Conservation (phyloP, 2,329 filamentous ascomycete species). For the Ceratocystis papillata region DNA sequence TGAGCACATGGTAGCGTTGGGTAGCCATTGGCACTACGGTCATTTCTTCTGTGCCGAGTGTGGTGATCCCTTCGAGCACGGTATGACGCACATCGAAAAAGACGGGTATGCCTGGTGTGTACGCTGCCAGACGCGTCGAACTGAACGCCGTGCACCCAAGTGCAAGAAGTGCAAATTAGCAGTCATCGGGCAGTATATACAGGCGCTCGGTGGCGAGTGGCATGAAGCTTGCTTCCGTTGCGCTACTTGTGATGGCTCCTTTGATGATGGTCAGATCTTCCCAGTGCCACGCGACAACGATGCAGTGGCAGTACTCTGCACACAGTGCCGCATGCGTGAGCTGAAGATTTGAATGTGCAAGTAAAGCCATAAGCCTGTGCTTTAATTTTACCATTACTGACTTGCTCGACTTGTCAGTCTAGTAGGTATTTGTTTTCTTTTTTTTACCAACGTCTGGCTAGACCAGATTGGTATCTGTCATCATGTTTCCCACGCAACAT, state of each 20-base stretch:
- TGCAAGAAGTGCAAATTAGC: slow-evolving; percentile 75
- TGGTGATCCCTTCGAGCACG: slow-evolving; percentile 77
- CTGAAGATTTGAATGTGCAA: slow-evolving; percentile 40
- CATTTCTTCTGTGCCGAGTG: slow-evolving; percentile 99
- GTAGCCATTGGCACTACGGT: slow-evolving; percentile 90
- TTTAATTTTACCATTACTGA: not conserved
- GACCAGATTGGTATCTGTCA: not conserved
- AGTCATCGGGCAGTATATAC: slow-evolving; percentile 81
- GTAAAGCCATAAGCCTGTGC: not conserved
- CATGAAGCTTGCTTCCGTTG: slow-evolving; percentile 88
- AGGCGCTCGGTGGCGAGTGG: slow-evolving; percentile 85
- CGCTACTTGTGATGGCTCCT: slow-evolving; percentile 47
- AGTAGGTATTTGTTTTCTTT: slow-evolving; percentile 1
- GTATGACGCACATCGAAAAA: slow-evolving; percentile 71
- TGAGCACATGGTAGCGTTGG: slow-evolving; percentile 86
- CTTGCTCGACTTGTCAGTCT: slow-evolving; percentile 7
- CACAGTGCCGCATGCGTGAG: slow-evolving; percentile 48
- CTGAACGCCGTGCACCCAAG: slow-evolving; percentile 76
- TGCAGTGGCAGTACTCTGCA: slow-evolving; percentile 47
- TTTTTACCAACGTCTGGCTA: not conserved
- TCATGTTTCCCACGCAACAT: not conserved
- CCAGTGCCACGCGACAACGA: slow-evolving; percentile 41
- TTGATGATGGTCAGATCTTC: slow-evolving; percentile 56
- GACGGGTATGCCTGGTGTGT: slow-evolving; percentile 98
- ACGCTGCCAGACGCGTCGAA: slow-evolving; percentile 81